These are phyloP conservation scores for Gaeumannomyces sp. DNA, from an alignment of 2,329 filamentous ascomycete genomes.

Conservation along the genomic window DNA sequence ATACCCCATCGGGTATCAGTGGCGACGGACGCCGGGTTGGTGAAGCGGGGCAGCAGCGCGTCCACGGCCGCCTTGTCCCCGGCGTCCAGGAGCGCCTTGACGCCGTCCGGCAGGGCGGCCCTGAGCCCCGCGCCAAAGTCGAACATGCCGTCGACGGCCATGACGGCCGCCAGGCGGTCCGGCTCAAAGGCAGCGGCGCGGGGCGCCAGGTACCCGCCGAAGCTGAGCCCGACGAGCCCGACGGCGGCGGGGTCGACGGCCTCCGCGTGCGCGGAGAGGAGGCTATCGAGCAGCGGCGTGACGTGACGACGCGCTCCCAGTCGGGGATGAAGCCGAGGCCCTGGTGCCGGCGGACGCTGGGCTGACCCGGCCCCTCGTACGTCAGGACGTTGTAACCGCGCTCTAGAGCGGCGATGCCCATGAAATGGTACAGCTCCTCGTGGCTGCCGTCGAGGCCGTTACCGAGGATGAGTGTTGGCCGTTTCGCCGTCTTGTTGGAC, in stretches of 20 bases:
- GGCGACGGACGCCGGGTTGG: conserved; percentile 6
- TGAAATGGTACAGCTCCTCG: conserved; percentile 35
- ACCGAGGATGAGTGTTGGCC: conserved; percentile 34
- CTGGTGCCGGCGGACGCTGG: conserved; percentile 32
- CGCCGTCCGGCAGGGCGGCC: background rate
- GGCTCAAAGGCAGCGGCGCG: conserved; percentile 37
- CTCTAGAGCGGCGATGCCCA: conserved; percentile 27
- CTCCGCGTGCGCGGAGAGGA: conserved; percentile 15
- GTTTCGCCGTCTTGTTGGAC: conserved; percentile 12
- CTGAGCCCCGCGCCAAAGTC: conserved; percentile 18
- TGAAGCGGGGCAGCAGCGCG: background rate
- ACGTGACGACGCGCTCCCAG: conserved; percentile 35
- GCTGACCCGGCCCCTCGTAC: conserved; percentile 41
- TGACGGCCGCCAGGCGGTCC: conserved; percentile 31
- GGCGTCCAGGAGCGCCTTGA: background rate
- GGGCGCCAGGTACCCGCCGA: conserved; percentile 33
- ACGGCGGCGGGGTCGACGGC: conserved; percentile 27
- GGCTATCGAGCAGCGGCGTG: conserved; percentile 33
- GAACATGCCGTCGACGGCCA: conserved; percentile 34
- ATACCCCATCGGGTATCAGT: conserved; percentile 24
- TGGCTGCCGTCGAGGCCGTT: conserved; percentile 37
- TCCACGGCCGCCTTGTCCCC: background rate
- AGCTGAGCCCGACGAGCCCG: conserved; percentile 33
- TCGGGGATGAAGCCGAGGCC: conserved; percentile 36
- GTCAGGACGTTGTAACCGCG: conserved; percentile 37